Base-by-base conservation (phyloP, 2,329 filamentous ascomycete genomes). In the Calonectria pauciramosa region DNA sequence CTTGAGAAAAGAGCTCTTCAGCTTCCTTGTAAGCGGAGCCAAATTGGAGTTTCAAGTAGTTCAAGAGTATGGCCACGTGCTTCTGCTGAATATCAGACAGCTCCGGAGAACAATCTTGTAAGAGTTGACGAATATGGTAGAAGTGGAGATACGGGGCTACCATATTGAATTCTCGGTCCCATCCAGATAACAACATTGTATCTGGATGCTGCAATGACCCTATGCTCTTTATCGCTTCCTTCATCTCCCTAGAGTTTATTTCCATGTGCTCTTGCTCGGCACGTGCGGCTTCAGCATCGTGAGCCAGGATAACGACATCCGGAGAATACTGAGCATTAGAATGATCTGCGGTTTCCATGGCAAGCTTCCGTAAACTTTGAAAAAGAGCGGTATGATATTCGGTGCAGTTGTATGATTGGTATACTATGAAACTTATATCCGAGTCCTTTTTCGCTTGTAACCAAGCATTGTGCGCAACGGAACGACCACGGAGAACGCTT, bases 111-210 rank as follows among this genome's bases (percentile, higher is more conserved):
- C 16, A 20, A 13, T 23, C 34, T n/a, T 52, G 30, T 10, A 68
- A n/a, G 2, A 54, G 13, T 4, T 20, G 11, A 18, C 65, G 47
- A 32, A 26, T 14, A 38, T 68, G 65, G 16, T 68, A 68, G 26
- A 68, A 68, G 16, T 68, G 47, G 18, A 68, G 65, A 26, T 68
- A 68, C 14, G 65, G 65, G 32, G 47, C 65, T 7, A 68, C 20
- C 65, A 68, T 68, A 28, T 52, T 68, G 3, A 18, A n/a, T 38
- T 68, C 65, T 16, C 65, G 30, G 28, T 68, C 65, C 65, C 65
- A 68, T n/a, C 65, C 65, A 23, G 32, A 54, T 9, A 68, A 18
- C 1, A 20, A 28, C 16, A 9, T 2, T 1, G 4, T 8, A 2
- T 54, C 14, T 26, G 2, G 5, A 9, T 18, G n/a, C 5, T 18